Evolutionary conservation across 148 eudicot genomes (phyloP).

Genomic region (Rhododendron ovatum): DNA sequence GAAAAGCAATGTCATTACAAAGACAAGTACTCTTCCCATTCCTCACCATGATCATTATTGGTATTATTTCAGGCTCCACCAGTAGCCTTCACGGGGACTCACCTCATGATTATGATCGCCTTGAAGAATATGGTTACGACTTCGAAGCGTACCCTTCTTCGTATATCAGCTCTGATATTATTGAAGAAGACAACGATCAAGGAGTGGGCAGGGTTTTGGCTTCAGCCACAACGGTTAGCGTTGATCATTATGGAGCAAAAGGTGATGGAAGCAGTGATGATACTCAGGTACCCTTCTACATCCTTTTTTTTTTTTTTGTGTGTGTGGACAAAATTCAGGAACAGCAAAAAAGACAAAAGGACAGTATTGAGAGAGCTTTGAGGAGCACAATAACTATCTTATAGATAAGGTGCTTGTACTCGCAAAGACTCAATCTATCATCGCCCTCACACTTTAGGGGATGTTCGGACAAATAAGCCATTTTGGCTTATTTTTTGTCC

Average conservation of each 20-base stretch:
- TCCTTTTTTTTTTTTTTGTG: too few species aligned
- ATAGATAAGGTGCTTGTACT: background rate
- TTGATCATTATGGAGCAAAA: slow-evolving; percentile 50
- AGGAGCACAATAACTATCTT: too few species aligned
- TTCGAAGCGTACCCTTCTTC: slow-evolving; percentile 24
- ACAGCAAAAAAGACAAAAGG: background rate
- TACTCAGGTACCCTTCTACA: slow-evolving; percentile 26
- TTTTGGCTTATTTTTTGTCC: too few species aligned
- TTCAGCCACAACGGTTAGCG: slow-evolving; percentile 27
- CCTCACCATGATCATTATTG: background rate
- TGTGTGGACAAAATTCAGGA: background rate
- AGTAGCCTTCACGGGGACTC: background rate
- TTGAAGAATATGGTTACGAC: slow-evolving; percentile 13
- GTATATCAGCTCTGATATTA: background rate
- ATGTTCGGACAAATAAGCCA: too few species aligned
- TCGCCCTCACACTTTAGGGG: background rate
- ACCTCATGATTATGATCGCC: background rate
- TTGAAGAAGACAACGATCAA: background rate
- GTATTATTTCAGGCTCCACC: background rate
- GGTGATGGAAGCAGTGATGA: slow-evolving; percentile 61
- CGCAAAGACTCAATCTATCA: background rate
- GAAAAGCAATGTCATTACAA: background rate
- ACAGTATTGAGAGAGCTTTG: too few species aligned
- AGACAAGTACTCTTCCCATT: background rate
- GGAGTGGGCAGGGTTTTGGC: background rate